Evolutionary conservation across 75 land plant species (phyloP).

Genomic region (Selaginella moellendorffii): DNA sequence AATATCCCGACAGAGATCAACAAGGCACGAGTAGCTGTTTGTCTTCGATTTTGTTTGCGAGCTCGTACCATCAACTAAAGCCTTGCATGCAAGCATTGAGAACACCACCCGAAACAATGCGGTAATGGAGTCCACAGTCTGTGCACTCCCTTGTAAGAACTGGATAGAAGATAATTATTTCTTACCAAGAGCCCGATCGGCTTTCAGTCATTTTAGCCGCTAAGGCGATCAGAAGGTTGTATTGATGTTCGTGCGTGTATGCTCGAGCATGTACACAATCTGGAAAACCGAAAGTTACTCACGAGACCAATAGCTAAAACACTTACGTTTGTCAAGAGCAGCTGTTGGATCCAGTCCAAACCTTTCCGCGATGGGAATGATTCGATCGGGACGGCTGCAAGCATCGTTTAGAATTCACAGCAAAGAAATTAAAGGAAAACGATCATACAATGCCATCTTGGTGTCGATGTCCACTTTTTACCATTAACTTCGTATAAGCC

Average conservation of each 20-base stretch:
- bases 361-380: slow-evolving; percentile 77
- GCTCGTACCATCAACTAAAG: too few species aligned
- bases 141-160: too few species aligned
- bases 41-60: too few species aligned
- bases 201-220: slow-evolving; percentile 92
- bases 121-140: too few species aligned
- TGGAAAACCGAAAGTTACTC: slow-evolving; percentile 13
- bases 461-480: slow-evolving; percentile 92
- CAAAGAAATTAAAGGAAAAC: background rate
- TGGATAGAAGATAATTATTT: background rate
- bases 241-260: slow-evolving; percentile 94
- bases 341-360: slow-evolving; percentile 92
- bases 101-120: slow-evolving; percentile 92
- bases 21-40: too few species aligned
- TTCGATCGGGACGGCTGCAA: slow-evolving; percentile 87
- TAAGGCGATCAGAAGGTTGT: slow-evolving; percentile 56
- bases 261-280: slow-evolving; percentile 98
- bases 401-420: background rate
- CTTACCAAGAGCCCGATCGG: slow-evolving; percentile 91
- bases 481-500: slow-evolving; percentile 88
- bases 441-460: slow-evolving; percentile 81
- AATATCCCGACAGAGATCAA: too few species aligned
- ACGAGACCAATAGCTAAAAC: background rate
- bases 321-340: slow-evolving; percentile 91
- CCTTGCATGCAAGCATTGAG: slow-evolving; percentile 83